Evolutionary conservation across 495 filamentous ascomycete genomes (phyloP), one percentile per base, ranked within the genome.

Genomic region (Pyrenula aspistea): DNA sequence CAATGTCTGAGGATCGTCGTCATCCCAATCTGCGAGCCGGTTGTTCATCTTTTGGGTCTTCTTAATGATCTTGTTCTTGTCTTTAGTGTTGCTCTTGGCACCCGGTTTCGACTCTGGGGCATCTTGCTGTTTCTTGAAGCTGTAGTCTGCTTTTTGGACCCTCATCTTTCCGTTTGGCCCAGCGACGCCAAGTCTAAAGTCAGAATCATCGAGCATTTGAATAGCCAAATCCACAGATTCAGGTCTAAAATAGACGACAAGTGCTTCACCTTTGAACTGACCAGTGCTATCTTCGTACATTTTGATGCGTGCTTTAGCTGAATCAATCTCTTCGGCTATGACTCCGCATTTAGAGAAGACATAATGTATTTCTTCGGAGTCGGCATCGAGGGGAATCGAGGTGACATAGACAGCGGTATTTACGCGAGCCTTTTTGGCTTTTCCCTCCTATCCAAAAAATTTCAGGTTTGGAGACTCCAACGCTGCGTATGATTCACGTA

Each of bases 361-460:
- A 12, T 87, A 77, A 56, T 81, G 76, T 22, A 98, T 82, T 68
- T 99, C 94, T 8, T 91, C 83, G 21, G 84, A 74, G 0, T 83
- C 83, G 20, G 78, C 84, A 63, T 97, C 88, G 19, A 74, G 69
- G 0, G 94, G 94, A 2, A 99, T 80, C 12, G 83, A 85, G 2
- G 89, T 94, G 47, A 97, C 83, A 68, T 88, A 99, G 53, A 99
- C 77, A 21, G 93, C 94, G 1, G 85, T 92, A 65, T 97, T 98
- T 56, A 89, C 80, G 55, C 84, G 79, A 31, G 78, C 79, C 63
- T 81, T 77, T 65, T 83, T 84, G 24, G 67, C 57, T 60, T 84
- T 85, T 49, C 59, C 31, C 59, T 65, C 59, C 68, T 68, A 61
- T 65, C 19, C 22, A 2, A n/a, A n/a, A 11, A 19, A 24, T 49